Base-by-base conservation (phyloP, 768 basidiomycete genomes). In the Trametes punicea region DNA sequence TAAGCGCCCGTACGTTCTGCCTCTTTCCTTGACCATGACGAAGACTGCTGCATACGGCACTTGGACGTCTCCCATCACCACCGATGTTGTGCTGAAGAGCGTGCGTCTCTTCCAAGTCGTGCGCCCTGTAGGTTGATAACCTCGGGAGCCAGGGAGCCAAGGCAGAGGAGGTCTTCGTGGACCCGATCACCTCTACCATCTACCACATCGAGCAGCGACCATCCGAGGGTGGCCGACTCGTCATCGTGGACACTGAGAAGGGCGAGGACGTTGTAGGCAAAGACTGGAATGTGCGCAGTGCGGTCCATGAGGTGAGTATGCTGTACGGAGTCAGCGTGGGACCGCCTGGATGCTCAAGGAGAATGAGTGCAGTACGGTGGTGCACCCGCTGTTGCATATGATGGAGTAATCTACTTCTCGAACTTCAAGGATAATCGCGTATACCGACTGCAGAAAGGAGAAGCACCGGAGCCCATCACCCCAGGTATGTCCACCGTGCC, bases 171-270 rank as follows among this genome's bases (percentile, higher is more conserved):
- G 46, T 59, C 30, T 44, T 59, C 39, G 57, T 53, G 31, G 85
- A 89, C 66, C 70, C 76, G 1, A 60, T 74, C 16, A 75, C 74
- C 54, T 63, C 72, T 25, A 62, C 53, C 20, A 61, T 83, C 40
- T 87, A 83, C 62, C 79, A 82, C 64, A 65, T 82, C 29, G 88
- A 92, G 69, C 70, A 68, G 7, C 74, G 89, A 10, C 81, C 88
- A 1, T 75, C 71, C 4, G 81, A 84, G 41, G 75, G 69, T 1
- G 82, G 80, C 2, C 75, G 88, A 3, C 74, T 65, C 47, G 82
- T 84, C 1, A 69, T 90, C 21, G 78, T 91, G 15, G 71, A 81
- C 25, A 81, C 82, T 0, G 50, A 69, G 23, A 69, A 70, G 4
- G 71, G 74, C 20, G 67, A 69, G 38, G 89, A 90, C 44, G 64